Evolutionary conservation across 1,139 yeast species (phyloP).

Genomic region (Scheffersomyces cryptocercus): DNA sequence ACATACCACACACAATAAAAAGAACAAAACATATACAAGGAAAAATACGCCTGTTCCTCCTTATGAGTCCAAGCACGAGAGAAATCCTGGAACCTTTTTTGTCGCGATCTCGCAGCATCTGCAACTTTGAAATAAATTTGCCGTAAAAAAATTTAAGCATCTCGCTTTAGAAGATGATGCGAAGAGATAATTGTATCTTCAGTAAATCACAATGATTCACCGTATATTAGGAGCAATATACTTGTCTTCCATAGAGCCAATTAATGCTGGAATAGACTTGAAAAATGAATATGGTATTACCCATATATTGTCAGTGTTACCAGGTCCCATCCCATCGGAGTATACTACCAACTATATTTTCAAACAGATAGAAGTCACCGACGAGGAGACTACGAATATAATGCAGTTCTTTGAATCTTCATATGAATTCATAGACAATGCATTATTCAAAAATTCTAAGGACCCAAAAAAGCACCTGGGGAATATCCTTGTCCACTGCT

Average conservation of each 20-base stretch:
- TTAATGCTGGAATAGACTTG: slow-evolving; percentile 45
- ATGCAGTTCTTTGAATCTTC: slow-evolving; percentile 60
- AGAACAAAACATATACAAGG: no score
- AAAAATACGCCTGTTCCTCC: no score
- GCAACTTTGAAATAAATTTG: no score
- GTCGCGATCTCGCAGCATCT: no score
- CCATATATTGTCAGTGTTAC: slow-evolving; percentile 67
- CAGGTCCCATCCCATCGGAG: slow-evolving; percentile 59
- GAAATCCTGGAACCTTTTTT: no score
- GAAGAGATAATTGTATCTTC: no score
- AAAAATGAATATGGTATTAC: slow-evolving; percentile 52
- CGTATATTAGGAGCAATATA: slow-evolving; percentile 68
- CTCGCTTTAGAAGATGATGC: no score
- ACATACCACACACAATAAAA: no score
- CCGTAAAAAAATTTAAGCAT: no score
- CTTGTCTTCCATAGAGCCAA: slow-evolving; percentile 60
- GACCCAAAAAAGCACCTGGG: slow-evolving; percentile 43
- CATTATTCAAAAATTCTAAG: slow-evolving; percentile 45
- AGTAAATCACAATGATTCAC: slow-evolving; percentile 16
- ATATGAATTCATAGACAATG: slow-evolving; percentile 66
- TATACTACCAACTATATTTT: slow-evolving; percentile 52
- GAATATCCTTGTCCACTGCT: slow-evolving; percentile 64
- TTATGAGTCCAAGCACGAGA: no score
- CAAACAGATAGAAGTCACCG: slow-evolving; percentile 70
- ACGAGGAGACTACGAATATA: slow-evolving; percentile 62